Percentiles rank a stretch among this genome's conserved stretches.
phyloP scores from a whole-genome alignment of 2,329 filamentous ascomycete species.

The Pseudogymnoascus verrucosus region DNA sequence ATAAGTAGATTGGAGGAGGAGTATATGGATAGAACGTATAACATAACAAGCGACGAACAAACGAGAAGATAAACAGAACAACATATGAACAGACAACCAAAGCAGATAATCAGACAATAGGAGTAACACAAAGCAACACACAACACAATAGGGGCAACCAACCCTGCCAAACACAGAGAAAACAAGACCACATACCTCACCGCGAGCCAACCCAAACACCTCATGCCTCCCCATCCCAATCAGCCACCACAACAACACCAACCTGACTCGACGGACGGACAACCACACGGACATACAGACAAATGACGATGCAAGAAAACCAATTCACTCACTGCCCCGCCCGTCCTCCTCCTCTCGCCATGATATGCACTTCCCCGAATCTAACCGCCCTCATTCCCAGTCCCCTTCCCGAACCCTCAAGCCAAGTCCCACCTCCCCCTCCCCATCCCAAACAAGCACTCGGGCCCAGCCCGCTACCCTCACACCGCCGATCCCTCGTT shows the following conservation, averaged over 20 bases:
- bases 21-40: too few relatives aligned
- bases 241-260: too few relatives aligned
- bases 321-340: too few relatives aligned
- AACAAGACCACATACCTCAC: not conserved
- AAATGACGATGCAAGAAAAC: not conserved
- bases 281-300: not conserved
- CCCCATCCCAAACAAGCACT: not conserved
- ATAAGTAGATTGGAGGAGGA: not conserved
- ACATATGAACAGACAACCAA: not conserved
- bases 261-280: not conserved
- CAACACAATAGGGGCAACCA: not conserved
- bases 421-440: not conserved
- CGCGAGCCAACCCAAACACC: not conserved
- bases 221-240: too few relatives aligned
- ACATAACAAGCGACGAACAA: too few relatives aligned
- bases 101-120: not conserved
- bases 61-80: too few relatives aligned
- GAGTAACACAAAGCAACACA: not conserved
- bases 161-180: too few relatives aligned
- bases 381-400: not conserved
- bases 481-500: not conserved
- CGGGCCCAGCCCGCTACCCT: not conserved
- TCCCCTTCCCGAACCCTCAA: not conserved
- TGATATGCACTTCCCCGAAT: not conserved
- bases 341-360: not conserved